phyloP scores from a whole-genome alignment of 208 protist species.

The Naegleria fowleri region DNA sequence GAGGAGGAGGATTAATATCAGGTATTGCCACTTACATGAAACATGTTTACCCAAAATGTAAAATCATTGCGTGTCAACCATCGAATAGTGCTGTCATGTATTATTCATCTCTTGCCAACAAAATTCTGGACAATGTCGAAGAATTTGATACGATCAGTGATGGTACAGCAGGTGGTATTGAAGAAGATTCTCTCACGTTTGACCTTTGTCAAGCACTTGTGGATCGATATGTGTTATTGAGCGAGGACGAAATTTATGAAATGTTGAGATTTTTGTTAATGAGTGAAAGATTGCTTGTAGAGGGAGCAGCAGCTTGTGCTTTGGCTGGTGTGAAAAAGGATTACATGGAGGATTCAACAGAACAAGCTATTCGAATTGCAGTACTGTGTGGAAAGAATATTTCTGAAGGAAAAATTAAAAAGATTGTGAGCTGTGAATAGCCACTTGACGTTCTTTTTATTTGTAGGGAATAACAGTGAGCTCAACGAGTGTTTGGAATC shows the following conservation, averaged over 20 bases:
- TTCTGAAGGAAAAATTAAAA: background rate
- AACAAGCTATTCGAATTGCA: background rate
- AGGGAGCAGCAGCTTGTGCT: background rate
- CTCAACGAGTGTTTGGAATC: too few species aligned
- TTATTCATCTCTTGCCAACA: background rate
- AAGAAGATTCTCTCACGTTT: background rate
- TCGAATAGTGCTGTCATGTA: background rate
- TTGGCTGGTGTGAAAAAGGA: background rate
- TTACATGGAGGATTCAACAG: background rate
- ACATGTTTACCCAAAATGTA: background rate
- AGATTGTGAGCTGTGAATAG: background rate
- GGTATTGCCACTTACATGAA: constrained; percentile 30
- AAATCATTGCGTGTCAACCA: background rate
- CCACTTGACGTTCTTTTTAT: too few species aligned
- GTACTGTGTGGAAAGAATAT: background rate
- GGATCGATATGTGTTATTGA: background rate
- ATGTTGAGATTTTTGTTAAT: background rate
- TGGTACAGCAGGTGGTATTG: background rate
- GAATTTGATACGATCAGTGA: background rate
- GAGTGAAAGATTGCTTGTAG: background rate
- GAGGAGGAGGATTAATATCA: constrained; percentile 29
- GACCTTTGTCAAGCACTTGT: background rate
- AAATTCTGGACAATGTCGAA: background rate
- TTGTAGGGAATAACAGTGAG: too few species aligned
- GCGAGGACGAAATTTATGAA: background rate